Evolutionary conservation across 1,284 basidiomycete species (phyloP).

Genomic region (Tetrapyrgos nigripes): DNA sequence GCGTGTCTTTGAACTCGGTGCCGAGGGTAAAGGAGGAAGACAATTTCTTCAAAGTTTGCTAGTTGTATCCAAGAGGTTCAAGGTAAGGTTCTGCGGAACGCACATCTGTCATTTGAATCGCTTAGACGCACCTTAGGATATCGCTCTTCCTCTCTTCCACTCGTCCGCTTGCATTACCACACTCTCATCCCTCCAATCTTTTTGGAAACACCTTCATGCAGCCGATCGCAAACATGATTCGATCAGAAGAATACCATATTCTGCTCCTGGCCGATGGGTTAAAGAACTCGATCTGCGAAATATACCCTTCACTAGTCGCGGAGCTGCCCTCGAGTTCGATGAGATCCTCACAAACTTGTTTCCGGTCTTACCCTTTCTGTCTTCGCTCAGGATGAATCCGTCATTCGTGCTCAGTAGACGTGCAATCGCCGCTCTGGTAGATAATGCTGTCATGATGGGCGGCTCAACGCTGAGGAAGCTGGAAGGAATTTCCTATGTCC

Average conservation of each 20-base stretch:
- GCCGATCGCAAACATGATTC: constrained; percentile 87
- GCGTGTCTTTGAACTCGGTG: constrained; percentile 52
- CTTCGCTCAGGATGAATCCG: constrained; percentile 72
- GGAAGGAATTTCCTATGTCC: constrained; percentile 65
- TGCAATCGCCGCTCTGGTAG: constrained; percentile 27
- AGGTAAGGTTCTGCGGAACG: constrained; percentile 51
- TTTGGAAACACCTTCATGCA: constrained; percentile 58
- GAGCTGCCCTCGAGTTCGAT: constrained; percentile 60
- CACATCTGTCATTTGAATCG: constrained; percentile 6
- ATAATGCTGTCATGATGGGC: constrained; percentile 19
- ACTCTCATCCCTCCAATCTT: constrained; percentile 56
- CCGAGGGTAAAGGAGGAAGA: constrained; percentile 21
- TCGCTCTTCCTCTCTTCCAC: constrained; percentile 74
- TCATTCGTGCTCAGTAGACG: constrained; percentile 67
- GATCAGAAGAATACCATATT: constrained; percentile 82
- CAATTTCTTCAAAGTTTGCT: constrained; percentile 49
- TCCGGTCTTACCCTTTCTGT: constrained; percentile 70
- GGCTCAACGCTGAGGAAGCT: constrained; percentile 62
- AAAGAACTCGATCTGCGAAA: constrained; percentile 72
- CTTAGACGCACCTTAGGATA: constrained; percentile 57
- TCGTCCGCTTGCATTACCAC: constrained; percentile 56
- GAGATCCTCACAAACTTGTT: constrained; percentile 52
- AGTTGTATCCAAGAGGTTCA: constrained; percentile 74
- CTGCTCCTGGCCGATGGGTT: constrained; percentile 85
- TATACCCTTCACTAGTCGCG: constrained; percentile 48